Evolutionary conservation across 768 basidiomycete genomes (phyloP).

Genomic region (Pleurotus citrinopileatus): DNA sequence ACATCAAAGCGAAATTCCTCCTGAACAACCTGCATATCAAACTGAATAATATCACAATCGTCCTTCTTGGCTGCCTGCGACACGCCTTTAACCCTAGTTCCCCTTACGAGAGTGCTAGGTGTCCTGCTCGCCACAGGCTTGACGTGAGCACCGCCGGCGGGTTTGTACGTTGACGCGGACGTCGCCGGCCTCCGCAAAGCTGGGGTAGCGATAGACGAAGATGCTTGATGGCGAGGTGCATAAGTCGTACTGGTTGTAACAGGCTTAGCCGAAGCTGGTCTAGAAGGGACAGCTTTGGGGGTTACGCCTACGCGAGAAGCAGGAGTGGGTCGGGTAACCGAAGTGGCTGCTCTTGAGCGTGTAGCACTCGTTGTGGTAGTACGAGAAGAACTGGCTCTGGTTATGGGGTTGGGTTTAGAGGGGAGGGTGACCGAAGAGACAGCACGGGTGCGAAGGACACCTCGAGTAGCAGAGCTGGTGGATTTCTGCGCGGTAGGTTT

Average conservation of each 20-base stretch:
- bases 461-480: background rate
- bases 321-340: too few relatives aligned
- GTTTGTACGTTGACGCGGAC: slow-evolving; percentile 9
- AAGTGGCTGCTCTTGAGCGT: too few relatives aligned
- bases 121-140: background rate
- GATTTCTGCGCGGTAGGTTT: slow-evolving; percentile 7
- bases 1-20: slow-evolving; percentile 26
- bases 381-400: too few relatives aligned
- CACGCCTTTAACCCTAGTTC: background rate
- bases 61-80: background rate
- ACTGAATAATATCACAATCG: slow-evolving; percentile 10
- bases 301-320: too few relatives aligned
- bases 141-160: background rate
- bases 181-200: slow-evolving; percentile 6
- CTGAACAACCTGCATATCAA: slow-evolving; percentile 9
- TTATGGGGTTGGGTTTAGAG: background rate
- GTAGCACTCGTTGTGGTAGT: background rate
- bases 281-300: background rate
- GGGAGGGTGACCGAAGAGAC: slow-evolving; percentile 1
- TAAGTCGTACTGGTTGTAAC: background rate
- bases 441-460: background rate
- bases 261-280: background rate
- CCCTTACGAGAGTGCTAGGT: background rate
- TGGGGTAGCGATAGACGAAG: background rate
- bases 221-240: background rate